Evolutionary conservation across 2,329 filamentous ascomycete species (phyloP).

Genomic region (Zymoseptoria passerinii): DNA sequence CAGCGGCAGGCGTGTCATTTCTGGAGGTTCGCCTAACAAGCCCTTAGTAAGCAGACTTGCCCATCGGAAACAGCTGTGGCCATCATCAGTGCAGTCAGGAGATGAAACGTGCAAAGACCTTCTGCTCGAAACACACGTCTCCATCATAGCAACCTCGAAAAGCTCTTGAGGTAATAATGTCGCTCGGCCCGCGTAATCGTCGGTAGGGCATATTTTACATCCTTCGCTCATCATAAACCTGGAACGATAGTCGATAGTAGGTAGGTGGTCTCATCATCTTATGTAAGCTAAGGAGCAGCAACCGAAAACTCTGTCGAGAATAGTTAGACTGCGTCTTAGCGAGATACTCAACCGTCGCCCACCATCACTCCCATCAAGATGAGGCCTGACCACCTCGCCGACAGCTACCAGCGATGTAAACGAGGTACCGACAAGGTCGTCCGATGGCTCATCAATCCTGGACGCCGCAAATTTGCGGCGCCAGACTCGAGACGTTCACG

Average conservation of each 20-base stretch:
- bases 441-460: constrained; percentile 1
- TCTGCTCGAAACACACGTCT: too few relatives aligned
- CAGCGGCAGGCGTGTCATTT: not conserved
- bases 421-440: constrained; percentile 2
- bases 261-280: too few relatives aligned
- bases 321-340: too few relatives aligned
- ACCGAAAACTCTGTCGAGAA: too few relatives aligned
- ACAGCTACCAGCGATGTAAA: constrained; percentile 5
- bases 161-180: not conserved
- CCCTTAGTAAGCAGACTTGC: not conserved
- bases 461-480: constrained; percentile 4
- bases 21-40: not conserved
- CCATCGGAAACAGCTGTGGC: not conserved
- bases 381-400: constrained; percentile 2
- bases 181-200: not conserved
- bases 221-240: not conserved
- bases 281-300: too few relatives aligned
- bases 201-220: not conserved
- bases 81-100: not conserved
- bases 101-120: not conserved
- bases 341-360: not conserved
- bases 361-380: not conserved
- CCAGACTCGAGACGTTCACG: not conserved
- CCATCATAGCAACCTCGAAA: not conserved
- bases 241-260: too few relatives aligned